Percentiles rank a stretch among this genome's conserved stretches.
Conservation (phyloP, 73 alveolate species). For the Blepharisma stoltei region DNA sequence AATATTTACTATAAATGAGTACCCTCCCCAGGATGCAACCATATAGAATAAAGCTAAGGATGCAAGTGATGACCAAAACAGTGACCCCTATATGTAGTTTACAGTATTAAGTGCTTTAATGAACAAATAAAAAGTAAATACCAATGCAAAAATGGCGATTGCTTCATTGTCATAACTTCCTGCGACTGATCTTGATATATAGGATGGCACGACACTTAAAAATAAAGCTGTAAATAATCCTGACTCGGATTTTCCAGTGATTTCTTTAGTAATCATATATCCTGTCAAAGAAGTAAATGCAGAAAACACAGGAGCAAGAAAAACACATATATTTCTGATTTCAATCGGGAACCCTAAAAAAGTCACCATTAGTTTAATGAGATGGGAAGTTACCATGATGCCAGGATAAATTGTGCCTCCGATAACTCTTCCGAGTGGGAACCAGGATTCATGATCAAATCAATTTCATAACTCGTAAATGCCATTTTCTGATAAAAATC, state of each 20-base stretch:
- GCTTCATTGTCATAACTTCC: constrained; percentile 98
- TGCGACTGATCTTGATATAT: constrained; percentile 96
- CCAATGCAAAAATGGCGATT: constrained; percentile 86
- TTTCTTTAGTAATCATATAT: constrained; percentile 93
- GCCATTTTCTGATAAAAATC: constrained; percentile 89
- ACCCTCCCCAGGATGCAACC: constrained; percentile 97
- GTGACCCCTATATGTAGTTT: constrained; percentile 10
- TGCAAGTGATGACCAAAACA: constrained; percentile 66
- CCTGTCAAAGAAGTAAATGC: constrained; percentile 94
- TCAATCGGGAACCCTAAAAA: constrained; percentile 93
- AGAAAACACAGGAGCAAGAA: constrained; percentile 97
- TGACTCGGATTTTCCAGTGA: constrained; percentile 95
- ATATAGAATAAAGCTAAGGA: constrained; percentile 65
- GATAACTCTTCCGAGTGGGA: constrained; percentile 97
- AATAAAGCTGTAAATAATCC: constrained; percentile 96
- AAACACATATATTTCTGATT: constrained; percentile 97
- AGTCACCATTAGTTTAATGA: constrained; percentile 33
- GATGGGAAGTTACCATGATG: constrained; percentile 85
- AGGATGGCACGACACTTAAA: constrained; percentile 96
- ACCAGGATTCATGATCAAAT: constrained; percentile 98
- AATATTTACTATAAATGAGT: constrained; percentile 86
- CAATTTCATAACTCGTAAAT: constrained; percentile 97
- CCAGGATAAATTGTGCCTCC: constrained; percentile 99
- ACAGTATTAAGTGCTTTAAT: constrained; percentile 81
- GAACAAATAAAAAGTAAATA: constrained; percentile 79